Conservation (phyloP, 805 yeast genomes). For the Teunomyces cretensis region DNA sequence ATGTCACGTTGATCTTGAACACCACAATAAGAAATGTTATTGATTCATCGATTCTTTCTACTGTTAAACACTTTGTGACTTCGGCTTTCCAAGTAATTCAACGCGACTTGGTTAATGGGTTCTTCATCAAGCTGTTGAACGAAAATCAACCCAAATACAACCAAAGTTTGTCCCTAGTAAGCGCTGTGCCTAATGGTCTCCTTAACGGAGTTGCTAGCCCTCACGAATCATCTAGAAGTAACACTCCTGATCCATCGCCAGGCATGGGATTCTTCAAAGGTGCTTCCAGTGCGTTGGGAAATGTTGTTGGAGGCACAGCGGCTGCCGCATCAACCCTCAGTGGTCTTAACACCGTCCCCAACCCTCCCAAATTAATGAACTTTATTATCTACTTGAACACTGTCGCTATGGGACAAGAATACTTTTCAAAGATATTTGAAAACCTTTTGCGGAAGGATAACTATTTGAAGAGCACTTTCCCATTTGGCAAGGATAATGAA, state of each 20-base stretch:
- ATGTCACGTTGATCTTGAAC: conserved; percentile 70
- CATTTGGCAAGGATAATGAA: conserved; percentile 37
- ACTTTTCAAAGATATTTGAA: conserved; percentile 53
- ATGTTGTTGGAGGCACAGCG: conserved; percentile 33
- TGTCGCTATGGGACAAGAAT: conserved; percentile 58
- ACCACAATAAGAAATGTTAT: conserved; percentile 63
- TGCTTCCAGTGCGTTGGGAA: conserved; percentile 45
- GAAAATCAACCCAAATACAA: conserved; percentile 44
- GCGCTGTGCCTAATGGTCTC: conserved; percentile 6
- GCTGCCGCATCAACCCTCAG: conserved; percentile 20
- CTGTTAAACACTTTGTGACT: conserved; percentile 54
- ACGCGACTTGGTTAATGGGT: conserved; percentile 60
- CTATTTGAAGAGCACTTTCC: conserved; percentile 25
- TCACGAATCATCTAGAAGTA: conserved; percentile 22
- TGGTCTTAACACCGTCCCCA: conserved; percentile 24
- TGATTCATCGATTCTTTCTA: conserved; percentile 65
- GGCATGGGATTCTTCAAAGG: conserved; percentile 42
- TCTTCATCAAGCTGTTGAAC: conserved; percentile 31
- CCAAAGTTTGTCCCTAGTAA: conserved; percentile 23
- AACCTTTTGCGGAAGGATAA: conserved; percentile 32
- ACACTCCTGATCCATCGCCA: conserved; percentile 22
- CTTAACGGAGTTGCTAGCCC: conserved; percentile 21
- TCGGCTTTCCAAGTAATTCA: conserved; percentile 61
- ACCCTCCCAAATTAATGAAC: conserved; percentile 49
- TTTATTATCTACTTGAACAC: conserved; percentile 74